phyloP scores from a whole-genome alignment of 805 yeast genomes.

The Lachancea lanzarotensis region DNA sequence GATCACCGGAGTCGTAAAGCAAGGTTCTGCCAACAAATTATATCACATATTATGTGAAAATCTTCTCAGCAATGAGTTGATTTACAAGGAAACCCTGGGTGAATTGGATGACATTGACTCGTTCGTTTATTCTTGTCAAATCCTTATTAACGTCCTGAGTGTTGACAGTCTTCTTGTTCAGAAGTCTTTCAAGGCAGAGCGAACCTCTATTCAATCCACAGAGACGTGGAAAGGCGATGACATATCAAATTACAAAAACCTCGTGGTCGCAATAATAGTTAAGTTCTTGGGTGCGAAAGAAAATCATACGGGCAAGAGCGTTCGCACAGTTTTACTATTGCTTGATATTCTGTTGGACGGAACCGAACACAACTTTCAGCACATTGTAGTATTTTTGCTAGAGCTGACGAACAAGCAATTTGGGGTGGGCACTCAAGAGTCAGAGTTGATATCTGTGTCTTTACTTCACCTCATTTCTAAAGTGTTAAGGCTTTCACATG shows the following conservation, averaged over 20 bases:
- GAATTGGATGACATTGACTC: slow-evolving; percentile 54
- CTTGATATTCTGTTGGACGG: slow-evolving; percentile 48
- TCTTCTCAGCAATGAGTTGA: slow-evolving; percentile 39
- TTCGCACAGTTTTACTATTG: slow-evolving; percentile 40
- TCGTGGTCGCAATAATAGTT: slow-evolving; percentile 41
- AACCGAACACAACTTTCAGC: slow-evolving; percentile 46
- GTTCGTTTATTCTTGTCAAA: slow-evolving; percentile 55
- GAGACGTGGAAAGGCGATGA: slow-evolving; percentile 34
- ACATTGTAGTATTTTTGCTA: slow-evolving; percentile 38
- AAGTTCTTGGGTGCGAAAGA: slow-evolving; percentile 38
- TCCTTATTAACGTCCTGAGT: slow-evolving; percentile 46
- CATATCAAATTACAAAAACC: slow-evolving; percentile 55
- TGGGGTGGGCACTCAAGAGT: slow-evolving; percentile 17
- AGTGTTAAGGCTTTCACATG: slow-evolving; percentile 28
- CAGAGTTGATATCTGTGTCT: slow-evolving; percentile 30
- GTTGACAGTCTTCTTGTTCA: slow-evolving; percentile 39
- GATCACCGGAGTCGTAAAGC: slow-evolving; percentile 38
- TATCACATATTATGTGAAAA: slow-evolving; percentile 55
- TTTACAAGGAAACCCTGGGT: slow-evolving; percentile 24
- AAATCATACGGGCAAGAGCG: slow-evolving; percentile 33
- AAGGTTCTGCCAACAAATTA: slow-evolving; percentile 55
- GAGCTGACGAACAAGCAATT: slow-evolving; percentile 31
- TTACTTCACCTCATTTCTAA: slow-evolving; percentile 29
- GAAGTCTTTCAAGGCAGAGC: slow-evolving; percentile 49
- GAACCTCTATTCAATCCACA: slow-evolving; percentile 45